Percentiles rank a stretch among this genome's conserved stretches.
Evolutionary conservation across 345 rosid genomes (phyloP).

Genomic region (Brassica carinata): DNA sequence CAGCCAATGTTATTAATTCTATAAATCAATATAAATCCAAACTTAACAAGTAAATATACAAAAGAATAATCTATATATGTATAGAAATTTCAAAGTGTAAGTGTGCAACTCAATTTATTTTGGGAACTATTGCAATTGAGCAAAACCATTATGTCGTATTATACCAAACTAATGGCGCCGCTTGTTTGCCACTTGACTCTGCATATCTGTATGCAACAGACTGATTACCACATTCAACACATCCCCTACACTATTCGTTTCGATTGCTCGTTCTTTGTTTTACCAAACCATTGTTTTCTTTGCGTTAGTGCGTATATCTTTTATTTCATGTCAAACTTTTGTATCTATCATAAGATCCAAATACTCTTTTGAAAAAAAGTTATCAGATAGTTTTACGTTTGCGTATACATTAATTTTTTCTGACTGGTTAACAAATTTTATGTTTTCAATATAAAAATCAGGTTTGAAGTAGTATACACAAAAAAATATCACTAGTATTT

Average conservation of each 20-base stretch:
- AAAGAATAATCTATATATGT: not conserved
- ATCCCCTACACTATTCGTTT: not conserved
- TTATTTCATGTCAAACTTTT: not conserved
- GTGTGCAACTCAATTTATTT: not conserved
- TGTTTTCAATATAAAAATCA: not conserved
- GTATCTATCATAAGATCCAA: not conserved
- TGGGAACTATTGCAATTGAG: not conserved
- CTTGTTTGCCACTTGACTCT: conserved; percentile 26
- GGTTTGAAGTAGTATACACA: not conserved
- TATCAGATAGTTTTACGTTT: not conserved
- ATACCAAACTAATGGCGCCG: conserved; percentile 31
- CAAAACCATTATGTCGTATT: conserved; percentile 7
- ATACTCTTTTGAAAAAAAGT: not conserved
- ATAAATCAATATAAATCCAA: not conserved
- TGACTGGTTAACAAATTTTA: not conserved
- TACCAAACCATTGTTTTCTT: conserved; percentile 13
- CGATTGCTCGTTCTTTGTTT: not conserved
- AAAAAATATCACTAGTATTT: not conserved
- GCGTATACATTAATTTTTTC: not conserved
- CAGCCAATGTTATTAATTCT: not conserved
- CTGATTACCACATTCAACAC: conserved; percentile 3
- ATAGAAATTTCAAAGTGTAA: not conserved
- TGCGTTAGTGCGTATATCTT: conserved; percentile 1
- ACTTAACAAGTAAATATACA: not conserved
- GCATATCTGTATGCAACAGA: not conserved